Conservation (phyloP, 768 basidiomycete species). For the Tulasnella sp. region DNA sequence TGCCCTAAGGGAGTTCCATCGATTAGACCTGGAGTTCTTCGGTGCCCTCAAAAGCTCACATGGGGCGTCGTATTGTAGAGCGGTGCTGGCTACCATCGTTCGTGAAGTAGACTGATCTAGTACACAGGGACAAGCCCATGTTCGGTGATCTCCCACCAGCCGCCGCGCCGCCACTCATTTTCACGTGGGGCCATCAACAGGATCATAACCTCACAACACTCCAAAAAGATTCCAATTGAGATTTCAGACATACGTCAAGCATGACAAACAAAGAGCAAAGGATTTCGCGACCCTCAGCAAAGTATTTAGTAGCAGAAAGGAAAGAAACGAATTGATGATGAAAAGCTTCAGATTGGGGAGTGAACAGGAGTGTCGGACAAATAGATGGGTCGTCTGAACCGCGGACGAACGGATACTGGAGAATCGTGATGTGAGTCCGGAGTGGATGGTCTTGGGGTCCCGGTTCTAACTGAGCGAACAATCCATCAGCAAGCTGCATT, state of each 20-base stretch:
- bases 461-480: slow-evolving; percentile 25
- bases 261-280: slow-evolving; percentile 3
- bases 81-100: slow-evolving; percentile 32
- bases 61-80: slow-evolving; percentile 83
- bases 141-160: not conserved
- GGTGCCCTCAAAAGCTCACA: slow-evolving; percentile 55
- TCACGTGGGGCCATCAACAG: not conserved
- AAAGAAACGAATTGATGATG: slow-evolving; percentile 23
- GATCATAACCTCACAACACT: not conserved
- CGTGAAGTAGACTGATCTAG: not conserved
- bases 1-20: slow-evolving; percentile 60
- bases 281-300: not conserved
- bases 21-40: slow-evolving; percentile 1
- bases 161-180: not conserved
- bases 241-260: not conserved
- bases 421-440: slow-evolving; percentile 23
- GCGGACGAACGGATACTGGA: slow-evolving; percentile 29
- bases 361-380: slow-evolving; percentile 14
- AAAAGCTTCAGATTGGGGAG: not conserved
- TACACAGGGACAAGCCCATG: slow-evolving; percentile 20
- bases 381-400: slow-evolving; percentile 22
- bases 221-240: not conserved
- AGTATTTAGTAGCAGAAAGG: slow-evolving; percentile 20
- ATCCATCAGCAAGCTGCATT: not conserved
- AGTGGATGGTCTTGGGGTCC: slow-evolving; percentile 17